Percentiles rank a stretch among this genome's conserved stretches.
These are phyloP conservation scores for Ramalina intermedia DNA, from an alignment of 495 filamentous ascomycete genomes.

Conservation along the genomic window DNA sequence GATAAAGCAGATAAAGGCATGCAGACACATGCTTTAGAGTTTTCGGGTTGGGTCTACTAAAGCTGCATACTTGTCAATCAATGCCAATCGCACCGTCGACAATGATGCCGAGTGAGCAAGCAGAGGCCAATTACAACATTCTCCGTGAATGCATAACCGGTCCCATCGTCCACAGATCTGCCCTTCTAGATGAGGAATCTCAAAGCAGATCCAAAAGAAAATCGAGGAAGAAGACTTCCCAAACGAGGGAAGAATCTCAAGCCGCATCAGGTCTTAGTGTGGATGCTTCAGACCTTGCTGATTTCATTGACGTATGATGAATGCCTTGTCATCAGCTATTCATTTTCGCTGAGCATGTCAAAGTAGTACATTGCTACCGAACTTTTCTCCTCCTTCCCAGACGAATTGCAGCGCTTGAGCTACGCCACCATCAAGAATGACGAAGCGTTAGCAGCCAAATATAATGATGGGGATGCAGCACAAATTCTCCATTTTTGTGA, in stretches of 20 bases:
- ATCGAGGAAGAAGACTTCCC: constrained; percentile 25
- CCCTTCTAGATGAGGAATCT: constrained; percentile 19
- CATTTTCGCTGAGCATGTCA: constrained; percentile 2
- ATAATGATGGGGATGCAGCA: constrained; percentile 32
- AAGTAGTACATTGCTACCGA: constrained; percentile 54
- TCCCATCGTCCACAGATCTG: constrained; percentile 40
- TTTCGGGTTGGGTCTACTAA: too few species aligned
- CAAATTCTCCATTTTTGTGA: constrained; percentile 27
- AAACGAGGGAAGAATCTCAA: constrained; percentile 13
- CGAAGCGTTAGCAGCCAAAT: constrained; percentile 31
- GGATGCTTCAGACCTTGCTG: constrained; percentile 53
- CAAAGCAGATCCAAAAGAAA: constrained; percentile 25
- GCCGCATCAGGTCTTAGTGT: constrained; percentile 13
- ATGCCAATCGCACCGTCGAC: not conserved
- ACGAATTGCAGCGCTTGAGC: constrained; percentile 41
- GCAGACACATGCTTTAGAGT: too few species aligned
- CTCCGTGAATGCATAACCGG: constrained; percentile 56
- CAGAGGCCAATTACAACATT: constrained; percentile 45
- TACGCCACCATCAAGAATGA: constrained; percentile 40
- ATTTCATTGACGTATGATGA: constrained; percentile 49
- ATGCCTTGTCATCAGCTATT: not conserved
- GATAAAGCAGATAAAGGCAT: too few species aligned
- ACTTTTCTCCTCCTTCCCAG: constrained; percentile 50
- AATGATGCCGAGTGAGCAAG: not conserved
- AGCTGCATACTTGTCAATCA: too few species aligned